Base-by-base conservation (phyloP, 2,329 filamentous ascomycete species). In the Coniochaeta pulveracea region DNA sequence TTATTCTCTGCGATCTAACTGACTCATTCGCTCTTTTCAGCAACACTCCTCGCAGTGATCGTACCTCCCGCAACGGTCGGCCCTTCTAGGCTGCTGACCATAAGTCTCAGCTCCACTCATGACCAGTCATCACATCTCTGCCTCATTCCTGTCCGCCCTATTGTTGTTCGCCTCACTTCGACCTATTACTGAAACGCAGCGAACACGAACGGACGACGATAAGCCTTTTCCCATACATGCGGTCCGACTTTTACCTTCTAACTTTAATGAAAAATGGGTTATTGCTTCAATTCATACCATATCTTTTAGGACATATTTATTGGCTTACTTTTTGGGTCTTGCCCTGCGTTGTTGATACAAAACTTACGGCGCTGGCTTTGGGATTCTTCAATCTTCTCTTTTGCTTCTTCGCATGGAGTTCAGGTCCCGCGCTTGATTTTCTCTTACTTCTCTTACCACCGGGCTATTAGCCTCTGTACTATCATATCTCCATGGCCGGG, bases 51-150 rank as follows among this genome's bases (percentile, higher is more conserved):
- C 62, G 64, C 10, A 31, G 28, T 22, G 28, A 31, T 21, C 28
- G 28, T 11, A 64, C 51, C n/a, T 53, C 60, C 31, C 63, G 64
- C 38, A 69, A 63, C 44, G 67, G 66, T 43, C 63, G 59, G 27
- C 52, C 58, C 33, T 54, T 56, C 30, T 55, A 48, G 30, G 31
- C 26, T 33, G 10, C 38, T 27, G 27, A 34, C 18, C 28, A 27
- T 10, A 16, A 21, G 22, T 14, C 19, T 37, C 28, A 16, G 23
- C 18, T 33, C 14, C 26, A 11, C 30, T 41, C 35, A 43, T 38
- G n/a, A n/a, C n/a, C n/a, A n/a, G n/a, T n/a, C 33, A 39, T 36
- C 34, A 26, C 34, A 21, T 33, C 34, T 31, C 26, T 28, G 15
- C 19, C 12, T 18, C n/a, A n/a, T n/a, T n/a, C n/a, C n/a, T n/a